Evolutionary conservation across 148 eudicot species (phyloP).

Genomic region (Tetragonia tetragonoides): DNA sequence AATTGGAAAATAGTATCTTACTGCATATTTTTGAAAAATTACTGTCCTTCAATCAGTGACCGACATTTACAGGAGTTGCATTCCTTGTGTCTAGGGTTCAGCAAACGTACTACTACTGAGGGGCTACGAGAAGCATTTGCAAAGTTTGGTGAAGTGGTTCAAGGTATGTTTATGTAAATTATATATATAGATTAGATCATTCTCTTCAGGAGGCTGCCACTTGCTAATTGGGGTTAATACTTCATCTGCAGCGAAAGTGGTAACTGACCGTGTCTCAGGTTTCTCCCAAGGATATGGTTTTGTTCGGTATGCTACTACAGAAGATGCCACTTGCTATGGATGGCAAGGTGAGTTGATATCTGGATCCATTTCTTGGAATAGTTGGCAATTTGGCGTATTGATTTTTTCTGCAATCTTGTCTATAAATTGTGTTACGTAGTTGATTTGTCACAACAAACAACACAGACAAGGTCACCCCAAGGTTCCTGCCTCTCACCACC

Average conservation of each 20-base stretch:
- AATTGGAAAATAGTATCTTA: constrained; percentile 1
- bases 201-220: not conserved
- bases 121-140: constrained; percentile 53
- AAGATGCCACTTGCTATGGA: constrained; percentile 86
- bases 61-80: not conserved
- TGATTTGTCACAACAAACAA: no score
- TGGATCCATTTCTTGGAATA: not conserved
- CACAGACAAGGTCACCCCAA: no score
- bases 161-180: constrained; percentile 31
- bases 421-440: no score
- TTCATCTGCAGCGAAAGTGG: constrained; percentile 78
- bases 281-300: constrained; percentile 87
- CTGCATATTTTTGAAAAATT: not conserved
- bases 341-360: constrained; percentile 56
- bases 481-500: no score
- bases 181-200: not conserved
- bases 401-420: not conserved
- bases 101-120: constrained; percentile 67
- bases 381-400: not conserved
- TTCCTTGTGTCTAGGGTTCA: constrained; percentile 41
- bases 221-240: constrained; percentile 11
- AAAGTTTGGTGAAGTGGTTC: constrained; percentile 59
- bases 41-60: not conserved
- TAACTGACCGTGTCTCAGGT: constrained; percentile 75
- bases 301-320: constrained; percentile 63